These are phyloP conservation scores for Geopyxis carbonaria DNA, from an alignment of 495 filamentous ascomycete species.

Conservation along the genomic window DNA sequence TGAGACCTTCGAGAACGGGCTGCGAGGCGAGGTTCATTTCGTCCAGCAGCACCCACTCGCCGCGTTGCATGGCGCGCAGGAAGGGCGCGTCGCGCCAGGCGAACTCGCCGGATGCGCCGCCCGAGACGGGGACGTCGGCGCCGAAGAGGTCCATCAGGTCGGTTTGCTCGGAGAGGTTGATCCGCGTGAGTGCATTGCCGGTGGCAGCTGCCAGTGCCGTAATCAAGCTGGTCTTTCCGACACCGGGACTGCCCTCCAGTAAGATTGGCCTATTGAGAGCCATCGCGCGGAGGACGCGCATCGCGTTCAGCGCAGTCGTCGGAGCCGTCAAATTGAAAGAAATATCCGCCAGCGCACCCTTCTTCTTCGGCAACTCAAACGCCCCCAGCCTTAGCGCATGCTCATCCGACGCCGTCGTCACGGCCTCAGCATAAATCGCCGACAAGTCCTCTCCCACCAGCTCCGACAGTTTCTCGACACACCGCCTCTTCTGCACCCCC, in stretches of 20 bases:
- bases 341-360: slow-evolving; percentile 33
- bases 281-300: slow-evolving; percentile 78
- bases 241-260: slow-evolving; percentile 87
- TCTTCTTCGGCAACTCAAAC: slow-evolving; percentile 45
- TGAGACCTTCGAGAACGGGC: slow-evolving; percentile 89
- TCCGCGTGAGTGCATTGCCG: slow-evolving; percentile 66
- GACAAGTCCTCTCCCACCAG: slow-evolving; percentile 47
- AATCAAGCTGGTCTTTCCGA: slow-evolving; percentile 90
- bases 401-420: slow-evolving; percentile 32
- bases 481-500: slow-evolving; percentile 44
- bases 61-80: slow-evolving; percentile 83
- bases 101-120: slow-evolving; percentile 70
- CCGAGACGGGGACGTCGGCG: slow-evolving; percentile 88
- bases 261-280: slow-evolving; percentile 80
- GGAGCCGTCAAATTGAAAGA: slow-evolving; percentile 70
- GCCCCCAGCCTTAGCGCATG: slow-evolving; percentile 45
- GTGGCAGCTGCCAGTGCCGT: slow-evolving; percentile 62
- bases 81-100: slow-evolving; percentile 93
- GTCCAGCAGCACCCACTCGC: slow-evolving; percentile 89
- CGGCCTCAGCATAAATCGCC: slow-evolving; percentile 37
- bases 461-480: slow-evolving; percentile 52
- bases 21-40: slow-evolving; percentile 99
- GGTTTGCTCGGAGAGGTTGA: slow-evolving; percentile 95
- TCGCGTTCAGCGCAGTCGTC: slow-evolving; percentile 74
- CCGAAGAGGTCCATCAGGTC: slow-evolving; percentile 96